A percentile compares a stretch with the other conserved stretches of the same genome.
Conservation (phyloP, 116 monocot genomes). For the Posidonia oceanica region DNA sequence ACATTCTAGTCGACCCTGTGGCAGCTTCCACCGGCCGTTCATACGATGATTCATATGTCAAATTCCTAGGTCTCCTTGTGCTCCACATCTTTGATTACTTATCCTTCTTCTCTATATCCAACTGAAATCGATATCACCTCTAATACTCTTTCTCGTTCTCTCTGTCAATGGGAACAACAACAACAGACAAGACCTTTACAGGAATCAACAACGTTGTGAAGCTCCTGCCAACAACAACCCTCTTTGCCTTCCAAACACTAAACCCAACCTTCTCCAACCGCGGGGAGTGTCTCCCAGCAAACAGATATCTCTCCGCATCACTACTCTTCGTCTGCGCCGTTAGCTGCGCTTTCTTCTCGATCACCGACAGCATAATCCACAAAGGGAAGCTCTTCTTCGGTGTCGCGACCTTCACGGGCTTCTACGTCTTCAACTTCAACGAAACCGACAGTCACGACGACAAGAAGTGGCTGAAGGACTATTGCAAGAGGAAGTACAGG, state of each 20-base stretch:
- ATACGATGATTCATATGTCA: too few species aligned
- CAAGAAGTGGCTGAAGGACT: background rate
- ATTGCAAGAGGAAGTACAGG: conserved; percentile 1
- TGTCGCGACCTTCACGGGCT: conserved; percentile 28
- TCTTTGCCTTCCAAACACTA: conserved; percentile 37
- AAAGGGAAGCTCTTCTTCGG: conserved; percentile 45
- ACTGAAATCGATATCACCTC: too few species aligned
- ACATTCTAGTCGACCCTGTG: too few species aligned
- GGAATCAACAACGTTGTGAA: conserved; percentile 20
- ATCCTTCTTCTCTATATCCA: too few species aligned
- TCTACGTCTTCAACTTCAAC: conserved; percentile 24
- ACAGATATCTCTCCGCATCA: conserved; percentile 18
- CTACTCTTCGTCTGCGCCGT: conserved; percentile 26
- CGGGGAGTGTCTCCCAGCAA: conserved; percentile 29
- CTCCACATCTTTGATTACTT: too few species aligned
- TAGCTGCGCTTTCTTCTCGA: conserved; percentile 33
- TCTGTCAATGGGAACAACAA: background rate
- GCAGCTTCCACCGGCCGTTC: too few species aligned
- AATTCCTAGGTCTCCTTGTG: too few species aligned
- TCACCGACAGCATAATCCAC: conserved; percentile 43
- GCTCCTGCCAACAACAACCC: conserved; percentile 28
- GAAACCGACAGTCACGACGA: background rate
- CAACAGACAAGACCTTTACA: background rate
- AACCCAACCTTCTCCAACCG: conserved; percentile 37
- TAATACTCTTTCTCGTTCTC: too few species aligned